phyloP scores from a whole-genome alignment of 2,329 filamentous ascomycete species.

The Huntiella abstrusa region DNA sequence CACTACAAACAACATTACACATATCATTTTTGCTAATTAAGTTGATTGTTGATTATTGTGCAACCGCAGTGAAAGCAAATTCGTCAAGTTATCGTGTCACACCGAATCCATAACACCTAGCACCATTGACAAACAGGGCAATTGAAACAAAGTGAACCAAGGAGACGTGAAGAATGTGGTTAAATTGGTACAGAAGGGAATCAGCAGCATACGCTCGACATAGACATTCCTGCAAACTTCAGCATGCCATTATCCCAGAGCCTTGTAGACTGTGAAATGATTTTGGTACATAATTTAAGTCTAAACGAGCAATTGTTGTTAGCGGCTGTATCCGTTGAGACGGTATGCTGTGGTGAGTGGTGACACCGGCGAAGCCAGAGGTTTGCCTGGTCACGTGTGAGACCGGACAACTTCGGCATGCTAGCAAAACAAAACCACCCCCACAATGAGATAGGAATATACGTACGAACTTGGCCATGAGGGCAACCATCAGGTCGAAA shows the following conservation, averaged over 20 bases:
- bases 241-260: conserved; percentile 12
- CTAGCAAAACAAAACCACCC: too few relatives aligned
- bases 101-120: conserved; percentile 1
- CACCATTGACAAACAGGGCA: not conserved
- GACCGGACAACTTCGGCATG: too few relatives aligned
- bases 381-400: too few relatives aligned
- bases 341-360: too few relatives aligned
- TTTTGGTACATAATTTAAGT: conserved; percentile 13
- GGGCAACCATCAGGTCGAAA: conserved; percentile 80
- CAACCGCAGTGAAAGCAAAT: not conserved
- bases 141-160: conserved; percentile 4
- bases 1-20: too few relatives aligned
- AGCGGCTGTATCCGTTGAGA: too few relatives aligned
- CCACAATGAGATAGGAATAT: not conserved
- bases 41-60: conserved; percentile 6
- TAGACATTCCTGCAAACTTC: conserved; percentile 12
- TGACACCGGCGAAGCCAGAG: too few relatives aligned
- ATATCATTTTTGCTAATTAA: conserved; percentile 3
- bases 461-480: conserved; percentile 80
- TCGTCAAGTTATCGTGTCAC: conserved; percentile 7
- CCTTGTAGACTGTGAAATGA: conserved; percentile 12
- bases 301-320: not conserved
- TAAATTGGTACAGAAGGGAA: conserved; percentile 12
- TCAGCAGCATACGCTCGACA: conserved; percentile 11
- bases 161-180: conserved; percentile 12